phyloP scores from a whole-genome alignment of 192 early-diverging fungal genomes.

The Backusella psychrophila region DNA sequence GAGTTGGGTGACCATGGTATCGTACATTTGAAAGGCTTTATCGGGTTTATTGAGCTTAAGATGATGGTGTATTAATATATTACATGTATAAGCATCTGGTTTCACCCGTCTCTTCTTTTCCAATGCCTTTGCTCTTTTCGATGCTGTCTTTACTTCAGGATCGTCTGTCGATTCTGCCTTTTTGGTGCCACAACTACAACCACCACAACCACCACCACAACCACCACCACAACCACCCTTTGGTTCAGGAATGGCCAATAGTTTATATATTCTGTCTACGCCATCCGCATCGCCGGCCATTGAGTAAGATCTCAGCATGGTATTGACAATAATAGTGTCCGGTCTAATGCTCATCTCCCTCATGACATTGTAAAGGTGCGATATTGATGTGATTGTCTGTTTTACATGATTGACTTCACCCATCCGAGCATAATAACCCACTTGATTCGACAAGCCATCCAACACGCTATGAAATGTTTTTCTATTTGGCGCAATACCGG shows the following conservation, averaged over 20 bases:
- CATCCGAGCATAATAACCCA: slow-evolving; percentile 4
- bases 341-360: slow-evolving; percentile 6
- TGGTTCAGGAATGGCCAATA: not conserved
- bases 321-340: not conserved
- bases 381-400: not conserved
- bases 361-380: slow-evolving; percentile 7
- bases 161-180: not conserved
- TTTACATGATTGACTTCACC: not conserved
- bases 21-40: slow-evolving; percentile 10
- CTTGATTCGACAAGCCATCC: slow-evolving; percentile 10
- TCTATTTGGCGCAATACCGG: slow-evolving; percentile 9
- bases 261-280: not conserved
- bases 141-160: not conserved
- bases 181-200: not conserved
- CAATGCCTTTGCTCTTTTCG: not conserved
- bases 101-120: not conserved
- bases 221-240: not conserved
- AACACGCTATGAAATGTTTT: slow-evolving; percentile 17
- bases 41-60: not conserved
- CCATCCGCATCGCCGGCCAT: not conserved
- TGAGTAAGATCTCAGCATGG: not conserved
- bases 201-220: slow-evolving; percentile 1
- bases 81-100: slow-evolving; percentile 21
- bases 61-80: slow-evolving; percentile 18
- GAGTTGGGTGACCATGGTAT: not conserved